Evolutionary conservation across 2,329 filamentous ascomycete genomes (phyloP), one percentile per base, ranked within the genome.

Genomic region (Ciborinia camelliae): DNA sequence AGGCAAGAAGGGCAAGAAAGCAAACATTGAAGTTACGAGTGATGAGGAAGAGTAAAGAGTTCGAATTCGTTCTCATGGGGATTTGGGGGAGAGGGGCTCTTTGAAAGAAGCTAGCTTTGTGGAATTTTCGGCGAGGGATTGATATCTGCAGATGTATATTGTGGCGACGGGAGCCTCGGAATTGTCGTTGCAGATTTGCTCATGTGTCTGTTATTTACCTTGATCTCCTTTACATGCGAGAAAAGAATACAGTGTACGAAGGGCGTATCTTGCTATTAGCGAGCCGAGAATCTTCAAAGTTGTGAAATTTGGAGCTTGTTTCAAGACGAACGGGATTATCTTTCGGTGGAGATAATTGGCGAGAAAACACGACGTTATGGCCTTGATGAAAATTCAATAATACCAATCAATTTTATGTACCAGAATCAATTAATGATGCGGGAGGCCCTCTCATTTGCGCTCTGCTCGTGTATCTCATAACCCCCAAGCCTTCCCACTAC

Each of bases 1-100:
- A 72, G 75, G 78, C 52, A 79, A 79, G 73, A 77, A 79, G 60
- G 71, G 67, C 61, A 67, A 76, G 68, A 87, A 83, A 75, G 75
- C 83, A 20, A 89, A 88, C 68, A 86, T 88, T 53, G 86, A 88
- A 60, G 82, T 82, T 4, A 88, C 85, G 0, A 87, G 85, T 63
- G 86, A 88, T 53, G 84, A 87, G 70, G 83, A 84, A 1, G 83
- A 83, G 23, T 77, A 78, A 52, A 68, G 65, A 68, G 15, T 4
- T 35, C 4, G 39, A 18, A 50, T 23, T 1, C 1, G 0, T 14
- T 30, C 53, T 10, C 45, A 8, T 1, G 30, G n/a, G 10, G 9
- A 20, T 7, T 39, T 39, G 0, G 1, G 18, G 8, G 35, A 2
- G 12, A 4, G 2, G 10, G 20, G 23, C 4, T 18, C 9, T 14